These are phyloP conservation scores for Vitis labrusca DNA, from an alignment of 164 flowering plant species.

Conservation along the genomic window DNA sequence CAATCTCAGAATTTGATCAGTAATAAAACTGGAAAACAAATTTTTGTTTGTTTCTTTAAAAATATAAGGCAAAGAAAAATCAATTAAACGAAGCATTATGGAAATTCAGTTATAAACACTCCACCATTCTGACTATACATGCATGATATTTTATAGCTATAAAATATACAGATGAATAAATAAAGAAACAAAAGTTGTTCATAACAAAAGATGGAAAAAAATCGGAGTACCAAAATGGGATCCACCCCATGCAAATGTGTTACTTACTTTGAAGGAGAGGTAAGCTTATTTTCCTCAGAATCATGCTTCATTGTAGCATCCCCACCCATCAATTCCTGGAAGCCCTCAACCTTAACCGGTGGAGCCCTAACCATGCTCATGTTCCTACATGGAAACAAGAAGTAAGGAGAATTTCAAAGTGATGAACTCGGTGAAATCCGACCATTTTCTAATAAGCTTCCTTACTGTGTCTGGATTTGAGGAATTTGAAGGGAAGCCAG, in stretches of 20 bases:
- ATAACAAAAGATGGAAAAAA: too few species aligned
- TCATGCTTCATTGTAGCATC: slow-evolving; percentile 82
- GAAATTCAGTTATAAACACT: too few species aligned
- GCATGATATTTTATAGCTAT: too few species aligned
- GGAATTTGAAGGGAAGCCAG: slow-evolving; percentile 65
- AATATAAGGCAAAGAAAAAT: too few species aligned
- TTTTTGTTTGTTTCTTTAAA: too few species aligned
- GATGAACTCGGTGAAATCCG: neutral
- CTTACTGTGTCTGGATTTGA: slow-evolving; percentile 77
- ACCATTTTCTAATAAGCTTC: neutral
- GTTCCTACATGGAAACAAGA: slow-evolving; percentile 47
- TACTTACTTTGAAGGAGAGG: slow-evolving; percentile 67
- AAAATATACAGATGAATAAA: too few species aligned
- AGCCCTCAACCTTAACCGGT: slow-evolving; percentile 97
- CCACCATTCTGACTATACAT: too few species aligned
- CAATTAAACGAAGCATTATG: too few species aligned
- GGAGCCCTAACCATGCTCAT: slow-evolving; percentile 69
- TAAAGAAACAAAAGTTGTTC: too few species aligned
- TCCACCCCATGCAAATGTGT: neutral
- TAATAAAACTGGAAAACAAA: too few species aligned
- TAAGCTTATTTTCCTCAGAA: slow-evolving; percentile 69
- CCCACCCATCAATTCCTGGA: slow-evolving; percentile 97
- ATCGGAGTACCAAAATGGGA: too few species aligned
- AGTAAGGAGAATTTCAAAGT: slow-evolving; percentile 2
- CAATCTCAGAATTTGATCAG: too few species aligned